Evolutionary conservation across 495 filamentous ascomycete species (phyloP).

Genomic region (Filosporella fistucella): DNA sequence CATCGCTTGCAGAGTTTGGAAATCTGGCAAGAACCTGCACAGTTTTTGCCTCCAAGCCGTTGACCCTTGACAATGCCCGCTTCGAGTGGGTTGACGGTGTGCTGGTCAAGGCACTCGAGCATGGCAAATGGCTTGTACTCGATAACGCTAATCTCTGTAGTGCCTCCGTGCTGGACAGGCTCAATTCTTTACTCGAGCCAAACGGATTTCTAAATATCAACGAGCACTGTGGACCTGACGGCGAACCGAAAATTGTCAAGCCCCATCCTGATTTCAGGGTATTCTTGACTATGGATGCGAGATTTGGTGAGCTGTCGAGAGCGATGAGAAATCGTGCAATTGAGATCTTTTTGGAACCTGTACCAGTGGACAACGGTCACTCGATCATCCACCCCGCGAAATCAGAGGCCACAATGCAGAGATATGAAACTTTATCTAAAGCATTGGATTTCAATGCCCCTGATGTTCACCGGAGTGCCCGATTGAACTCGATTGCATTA

Average conservation of each 20-base stretch:
- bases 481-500: conserved; percentile 23
- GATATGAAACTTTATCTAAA: conserved; percentile 8
- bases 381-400: background rate
- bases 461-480: conserved; percentile 15
- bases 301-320: conserved; percentile 87
- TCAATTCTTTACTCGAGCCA: conserved; percentile 92
- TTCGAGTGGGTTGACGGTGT: conserved; percentile 97
- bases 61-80: conserved; percentile 57
- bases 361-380: background rate
- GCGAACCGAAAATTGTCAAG: conserved; percentile 71
- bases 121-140: conserved; percentile 88
- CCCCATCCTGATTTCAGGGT: conserved; percentile 87
- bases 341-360: conserved; percentile 71
- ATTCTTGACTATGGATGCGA: conserved; percentile 91
- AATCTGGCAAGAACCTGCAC: conserved; percentile 16
- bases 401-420: conserved; percentile 16
- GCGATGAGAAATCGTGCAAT: conserved; percentile 96
- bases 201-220: conserved; percentile 85
- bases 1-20: conserved; percentile 14
- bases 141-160: conserved; percentile 97
- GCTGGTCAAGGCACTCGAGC: conserved; percentile 78
- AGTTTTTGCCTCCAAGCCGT: conserved; percentile 38
- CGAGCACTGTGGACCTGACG: conserved; percentile 79
- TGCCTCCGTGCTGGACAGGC: conserved; percentile 85
- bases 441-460: conserved; percentile 15